Evolutionary conservation across 1,284 basidiomycete species (phyloP), one percentile per base, ranked within the genome.

Genomic region (Trametes pubescens): DNA sequence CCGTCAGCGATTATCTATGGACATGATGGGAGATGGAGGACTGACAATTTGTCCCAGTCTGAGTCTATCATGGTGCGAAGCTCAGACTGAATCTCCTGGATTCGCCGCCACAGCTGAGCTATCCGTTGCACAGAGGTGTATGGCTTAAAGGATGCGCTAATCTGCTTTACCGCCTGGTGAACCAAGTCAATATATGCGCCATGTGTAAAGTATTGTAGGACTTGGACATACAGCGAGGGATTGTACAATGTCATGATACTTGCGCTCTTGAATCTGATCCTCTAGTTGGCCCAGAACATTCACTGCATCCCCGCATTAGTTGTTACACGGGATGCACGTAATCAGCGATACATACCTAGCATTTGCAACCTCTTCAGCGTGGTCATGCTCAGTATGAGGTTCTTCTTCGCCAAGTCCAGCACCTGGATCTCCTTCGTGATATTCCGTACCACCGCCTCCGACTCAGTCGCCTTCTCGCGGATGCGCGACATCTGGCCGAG

Each of bases 341-440:
- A 37, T 59, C 22, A 22, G 24, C 32, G n/a, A n/a, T 9, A 78
- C 86, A 46, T 71, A 96, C 96, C 93, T 21, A 99, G 84, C 94
- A 98, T 98, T 75, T 96, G 95, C 72, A 99, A 84, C 49, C 95
- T 81, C 77, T 95, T 96, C 67, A 99, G 79, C 2, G 90, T 92
- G 5, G 94, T 96, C 87, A 99, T 96, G 71, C 93, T 95, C 26
- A 87, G 80, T 26, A 92, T 91, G 51, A 97, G 84, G 74, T 99
- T 99, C 78, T 90, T 91, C 84, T 99, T 99, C 35, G 96, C 96
- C 37, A 93, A 82, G 75, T 99, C 98, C 37, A 99, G 84, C 7
- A 92, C 88, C 75, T 98, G 95, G 61, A 99, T 99, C 76, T 99
- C 98, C 69, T 94, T 91, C 6, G 98, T 99, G 71, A 99, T 98